Base-by-base conservation (phyloP, 2,329 filamentous ascomycete genomes). In the Calonectria multiphialidica region DNA sequence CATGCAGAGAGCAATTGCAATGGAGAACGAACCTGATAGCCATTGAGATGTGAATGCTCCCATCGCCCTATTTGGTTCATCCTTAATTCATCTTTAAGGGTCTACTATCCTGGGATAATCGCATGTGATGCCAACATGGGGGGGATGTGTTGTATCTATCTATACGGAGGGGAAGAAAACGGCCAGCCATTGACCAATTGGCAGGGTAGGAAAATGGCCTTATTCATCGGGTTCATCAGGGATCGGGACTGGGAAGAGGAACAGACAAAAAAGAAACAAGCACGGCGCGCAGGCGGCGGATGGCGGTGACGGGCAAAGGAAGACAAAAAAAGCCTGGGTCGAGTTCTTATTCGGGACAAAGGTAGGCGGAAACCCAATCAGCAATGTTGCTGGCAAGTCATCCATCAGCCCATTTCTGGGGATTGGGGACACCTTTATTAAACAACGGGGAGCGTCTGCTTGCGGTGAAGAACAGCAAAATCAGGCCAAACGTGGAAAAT, bases 161-260 rank as follows among this genome's bases (percentile, higher is more conserved):
- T 30, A 30, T 5, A 30, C 42, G 35, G 40, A 45, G 55, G 42
- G 42, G 40, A 67, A 66, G 30, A 67, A 21, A 49, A 23, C n/a
- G 16, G 40, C 16, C 25, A 62, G 40, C 57, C 37, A 62, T 62
- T 62, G 40, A 45, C 77, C 78, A 79, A 80, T 78, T 64, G 47
- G 55, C 63, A 70, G 49, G 5, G 61, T 70, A 69, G 62, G 53
- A 72, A 69, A 30, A 64, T 76, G 75, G 71, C 37, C 78, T 79
- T 79, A 79, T 79, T 79, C 78, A 79, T 79, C 75, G 55, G 76
- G 64, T 74, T 75, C 66, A 70, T 74, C 72, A 73, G 72, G 70
- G 73, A 75, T 75, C 71, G 74, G 72, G 74, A 72, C 73, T 74
- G 76, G 77, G 40, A 79, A 70, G 74, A 75, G 66, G 74, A 61